phyloP scores from a whole-genome alignment of 2,329 filamentous ascomycete genomes.

The Aspergillus alliaceus region DNA sequence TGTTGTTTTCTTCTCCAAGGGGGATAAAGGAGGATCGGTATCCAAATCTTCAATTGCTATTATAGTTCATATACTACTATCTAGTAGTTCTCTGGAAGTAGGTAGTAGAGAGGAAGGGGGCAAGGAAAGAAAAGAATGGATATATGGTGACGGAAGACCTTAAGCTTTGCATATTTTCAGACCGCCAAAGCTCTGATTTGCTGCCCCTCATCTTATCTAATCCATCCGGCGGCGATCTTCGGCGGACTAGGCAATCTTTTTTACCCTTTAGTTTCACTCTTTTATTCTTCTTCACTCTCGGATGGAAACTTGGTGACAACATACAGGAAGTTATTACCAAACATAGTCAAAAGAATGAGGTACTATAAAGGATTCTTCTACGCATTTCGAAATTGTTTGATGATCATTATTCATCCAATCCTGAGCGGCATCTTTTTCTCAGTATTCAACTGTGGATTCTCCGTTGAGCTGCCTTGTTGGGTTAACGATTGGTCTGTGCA shows the following conservation, averaged over 20 bases:
- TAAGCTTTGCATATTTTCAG: not conserved
- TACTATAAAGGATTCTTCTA: not conserved
- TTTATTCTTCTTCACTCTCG: not conserved
- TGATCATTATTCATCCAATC: not conserved
- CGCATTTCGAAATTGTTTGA: not conserved
- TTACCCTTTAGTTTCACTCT: not conserved
- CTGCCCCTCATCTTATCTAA: slow-evolving; percentile 2
- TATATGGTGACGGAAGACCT: not conserved
- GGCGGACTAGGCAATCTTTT: not conserved
- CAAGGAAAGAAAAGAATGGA: slow-evolving; percentile 2
- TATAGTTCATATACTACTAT: not conserved
- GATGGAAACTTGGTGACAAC: not conserved
- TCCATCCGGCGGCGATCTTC: slow-evolving; percentile 1
- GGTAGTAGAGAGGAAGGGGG: slow-evolving; percentile 6
- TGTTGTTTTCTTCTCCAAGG: not conserved
- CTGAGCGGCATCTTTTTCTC: not conserved
- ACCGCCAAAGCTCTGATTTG: slow-evolving; percentile 10
- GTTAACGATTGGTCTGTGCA: slow-evolving; percentile 15
- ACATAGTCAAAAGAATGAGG: not conserved
- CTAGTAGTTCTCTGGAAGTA: not conserved
- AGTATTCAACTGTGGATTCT: slow-evolving; percentile 8
- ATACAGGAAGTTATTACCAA: not conserved
- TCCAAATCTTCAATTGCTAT: not conserved
- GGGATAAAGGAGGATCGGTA: not conserved
- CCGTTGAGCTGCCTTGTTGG: slow-evolving; percentile 2